A percentile compares a stretch with the other conserved stretches of the same genome.
Evolutionary conservation across 768 basidiomycete species (phyloP).

Genomic region (Naganishia randhawae): DNA sequence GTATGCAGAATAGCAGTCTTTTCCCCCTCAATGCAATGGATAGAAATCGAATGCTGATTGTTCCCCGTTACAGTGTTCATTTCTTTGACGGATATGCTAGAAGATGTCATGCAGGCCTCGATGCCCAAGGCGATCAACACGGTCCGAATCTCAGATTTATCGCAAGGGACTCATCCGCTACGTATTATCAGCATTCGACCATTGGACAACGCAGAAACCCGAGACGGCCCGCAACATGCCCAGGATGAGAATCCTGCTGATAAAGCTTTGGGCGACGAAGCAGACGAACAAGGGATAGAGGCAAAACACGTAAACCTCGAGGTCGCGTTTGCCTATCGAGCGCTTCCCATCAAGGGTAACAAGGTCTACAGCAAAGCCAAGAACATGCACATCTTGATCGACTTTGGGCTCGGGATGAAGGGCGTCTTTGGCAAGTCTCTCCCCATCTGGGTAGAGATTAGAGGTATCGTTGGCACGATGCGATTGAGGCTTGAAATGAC

Average conservation of each 20-base stretch:
- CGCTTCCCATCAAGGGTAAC: constrained; percentile 20
- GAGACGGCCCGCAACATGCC: background rate
- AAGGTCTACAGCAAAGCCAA: constrained; percentile 25
- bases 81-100: constrained; percentile 22
- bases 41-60: background rate
- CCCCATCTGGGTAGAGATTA: constrained; percentile 26
- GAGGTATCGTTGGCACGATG: constrained; percentile 27
- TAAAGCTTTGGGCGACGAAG: background rate
- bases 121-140: constrained; percentile 23
- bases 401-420: constrained; percentile 24
- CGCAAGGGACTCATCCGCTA: constrained; percentile 26
- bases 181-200: constrained; percentile 22
- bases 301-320: constrained; percentile 24
- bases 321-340: constrained; percentile 27
- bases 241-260: constrained; percentile 1
- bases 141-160: constrained; percentile 25
- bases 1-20: constrained; percentile 14
- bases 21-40: background rate
- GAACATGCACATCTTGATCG: constrained; percentile 25
- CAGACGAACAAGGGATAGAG: background rate
- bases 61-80: constrained; percentile 16
- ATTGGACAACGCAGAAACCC: constrained; percentile 1
- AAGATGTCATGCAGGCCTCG: constrained; percentile 30
- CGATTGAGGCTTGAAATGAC: constrained; percentile 17
- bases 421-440: constrained; percentile 21